Evolutionary conservation across 768 basidiomycete genomes (phyloP), one percentile per base, ranked within the genome.

Genomic region (Termitomyces sp.): DNA sequence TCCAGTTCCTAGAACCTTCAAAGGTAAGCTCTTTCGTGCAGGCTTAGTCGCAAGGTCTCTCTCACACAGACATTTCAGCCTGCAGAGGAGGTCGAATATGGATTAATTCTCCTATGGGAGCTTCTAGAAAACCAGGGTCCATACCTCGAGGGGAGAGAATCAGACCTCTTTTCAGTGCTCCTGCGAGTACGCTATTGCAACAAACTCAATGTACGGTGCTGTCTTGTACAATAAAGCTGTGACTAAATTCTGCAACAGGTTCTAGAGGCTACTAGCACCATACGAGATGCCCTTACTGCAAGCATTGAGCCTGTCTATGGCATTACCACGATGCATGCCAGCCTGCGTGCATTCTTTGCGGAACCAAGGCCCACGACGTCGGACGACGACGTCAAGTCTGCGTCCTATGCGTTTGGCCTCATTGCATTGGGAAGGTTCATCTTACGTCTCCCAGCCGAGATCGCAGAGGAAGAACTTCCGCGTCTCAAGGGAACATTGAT

Each of bases 401-500:
- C 83, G 13, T 83, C 87, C 0, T 86, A 87, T 67, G 90, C 90
- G 4, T 94, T 92, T 70, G 92, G 91, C 5, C 77, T 94, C 54
- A 85, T 92, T 62, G 90, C 88, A 0, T 70, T 94, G 13, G 91
- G 89, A 36, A 92, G 90, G 70, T 92, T 92, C 61, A 84, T 91
- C 60, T 70, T 93, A 57, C 84, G 87, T 36, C 77, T 94, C 18
- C 92, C 92, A 16, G 78, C 84, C 2, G 90, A 93, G 67, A 86
- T 94, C 54, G 82, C 93, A 22, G 92, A 93, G 70, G 92, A 94
- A 63, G 92, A 94, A 63, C 69, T 94, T 42, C 92, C 92, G 42
- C 84, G 90, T 37, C 69, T 94, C 54, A 85, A 83, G 65, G 72
- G 68, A 28, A 91, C 90, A 2, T 68, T 94, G 60, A 87, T 88